These are phyloP conservation scores for Dicorynia guianensis DNA, from an alignment of 306 rosid genomes.

Conservation along the genomic window DNA sequence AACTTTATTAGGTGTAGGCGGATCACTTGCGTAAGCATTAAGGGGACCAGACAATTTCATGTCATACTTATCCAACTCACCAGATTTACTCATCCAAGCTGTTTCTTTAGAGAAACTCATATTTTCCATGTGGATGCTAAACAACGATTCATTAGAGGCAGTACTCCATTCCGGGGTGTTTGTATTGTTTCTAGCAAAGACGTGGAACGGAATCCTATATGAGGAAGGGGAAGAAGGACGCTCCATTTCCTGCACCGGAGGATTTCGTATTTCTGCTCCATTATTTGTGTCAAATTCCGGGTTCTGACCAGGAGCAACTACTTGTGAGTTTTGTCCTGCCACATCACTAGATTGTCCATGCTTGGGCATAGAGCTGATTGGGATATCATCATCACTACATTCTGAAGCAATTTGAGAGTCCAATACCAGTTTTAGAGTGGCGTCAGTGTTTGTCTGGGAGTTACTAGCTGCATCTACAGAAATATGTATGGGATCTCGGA, in stretches of 20 bases:
- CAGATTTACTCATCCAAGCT: conserved; percentile 3
- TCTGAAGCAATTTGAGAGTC: conserved; percentile 7
- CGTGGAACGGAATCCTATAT: conserved; percentile 73
- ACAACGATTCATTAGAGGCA: conserved; percentile 81
- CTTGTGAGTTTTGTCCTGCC: conserved; percentile 8
- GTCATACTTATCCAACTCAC: conserved; percentile 51
- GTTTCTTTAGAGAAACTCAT: conserved; percentile 80
- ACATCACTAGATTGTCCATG: conserved; percentile 28
- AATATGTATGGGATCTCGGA: conserved; percentile 6
- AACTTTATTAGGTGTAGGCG: conserved; percentile 47
- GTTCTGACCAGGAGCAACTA: conserved; percentile 17
- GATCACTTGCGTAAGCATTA: conserved; percentile 42
- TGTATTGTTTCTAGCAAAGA: conserved; percentile 68
- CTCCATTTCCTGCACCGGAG: conserved; percentile 77
- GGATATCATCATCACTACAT: conserved; percentile 40
- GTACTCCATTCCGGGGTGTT: conserved; percentile 80
- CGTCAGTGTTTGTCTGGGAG: neutral
- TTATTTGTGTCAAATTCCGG: conserved; percentile 25
- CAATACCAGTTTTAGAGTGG: neutral
- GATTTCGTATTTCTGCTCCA: conserved; percentile 55
- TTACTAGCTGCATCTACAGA: conserved; percentile 8
- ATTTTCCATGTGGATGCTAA: conserved; percentile 90
- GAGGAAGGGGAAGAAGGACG: conserved; percentile 46
- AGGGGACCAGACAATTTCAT: conserved; percentile 20
- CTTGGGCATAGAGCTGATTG: conserved; percentile 42